Evolutionary conservation across 768 basidiomycete species (phyloP), one percentile per base, ranked within the genome.

Genomic region (Pholiota conissans): DNA sequence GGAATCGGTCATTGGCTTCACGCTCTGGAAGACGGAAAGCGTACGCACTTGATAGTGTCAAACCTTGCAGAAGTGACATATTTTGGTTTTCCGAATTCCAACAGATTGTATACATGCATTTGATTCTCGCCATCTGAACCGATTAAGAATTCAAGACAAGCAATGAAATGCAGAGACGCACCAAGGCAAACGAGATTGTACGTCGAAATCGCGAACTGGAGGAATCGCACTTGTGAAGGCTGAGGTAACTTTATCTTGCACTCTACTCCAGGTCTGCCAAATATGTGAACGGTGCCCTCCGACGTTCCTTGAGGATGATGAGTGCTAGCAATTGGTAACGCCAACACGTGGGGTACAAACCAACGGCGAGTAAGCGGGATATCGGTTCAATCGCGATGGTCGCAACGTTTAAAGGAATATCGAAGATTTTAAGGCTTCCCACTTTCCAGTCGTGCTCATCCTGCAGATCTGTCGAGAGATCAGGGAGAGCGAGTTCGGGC

Each of bases 261-360:
- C 51, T 85, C 78, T 11, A 93, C 89, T 3, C 87, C 84, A 2
- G 86, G 80, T 5, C 82, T 77, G 1, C 93, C 94, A 61, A 85
- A 82, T 24, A 94, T 61, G 55, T 86, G 77, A 30, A 95, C 78
- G 1, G 67, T 56, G 0, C 93, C 92, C n/a, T 71, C 66, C 4
- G 79, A 69, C 0, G 90, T 91, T 2, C 89, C 92, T 88, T 46
- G 45, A 61, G 52, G 48, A 35, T 14, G 30, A 45, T 59, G 42
- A 57, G 42, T 45, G 20, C 20, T 24, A 22, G 42, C 11, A 52
- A 58, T 49, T 46, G n/a, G 13, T 3, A 10, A 45, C 29, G 24
- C 49, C 29, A 30, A 18, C 20, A 30, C 34, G 20, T 53, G 53
- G 32, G 9, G 35, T 39, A 49, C 50, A 29, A 52, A 86, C 86